phyloP scores from a whole-genome alignment of 805 yeast species.

The Barnettozyma botsteinii region DNA sequence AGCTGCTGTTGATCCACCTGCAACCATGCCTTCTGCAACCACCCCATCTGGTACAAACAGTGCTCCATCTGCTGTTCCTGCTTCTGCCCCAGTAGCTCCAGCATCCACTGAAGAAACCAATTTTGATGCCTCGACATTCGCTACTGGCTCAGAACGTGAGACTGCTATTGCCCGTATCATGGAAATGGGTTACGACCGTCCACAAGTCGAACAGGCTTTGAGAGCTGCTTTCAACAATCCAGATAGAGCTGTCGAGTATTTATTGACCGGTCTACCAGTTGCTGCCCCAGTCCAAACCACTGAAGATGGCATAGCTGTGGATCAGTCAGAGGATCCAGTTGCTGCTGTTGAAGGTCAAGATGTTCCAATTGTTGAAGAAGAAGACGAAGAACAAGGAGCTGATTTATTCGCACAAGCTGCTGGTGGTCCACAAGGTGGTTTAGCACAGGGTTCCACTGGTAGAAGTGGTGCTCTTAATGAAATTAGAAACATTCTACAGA shows the following conservation, averaged over 20 bases:
- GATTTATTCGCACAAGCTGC: slow-evolving; percentile 40
- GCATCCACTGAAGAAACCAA: slow-evolving; percentile 12
- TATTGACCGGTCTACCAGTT: slow-evolving; percentile 83
- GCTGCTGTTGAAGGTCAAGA: slow-evolving; percentile 25
- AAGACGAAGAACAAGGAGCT: slow-evolving; percentile 6
- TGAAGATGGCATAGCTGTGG: slow-evolving; percentile 9
- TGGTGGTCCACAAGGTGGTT: slow-evolving; percentile 18
- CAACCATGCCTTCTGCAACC: slow-evolving; percentile 13
- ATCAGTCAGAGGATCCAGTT: slow-evolving; percentile 22
- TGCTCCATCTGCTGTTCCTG: slow-evolving; percentile 18
- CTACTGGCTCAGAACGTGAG: slow-evolving; percentile 74
- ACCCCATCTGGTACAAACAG: slow-evolving; percentile 27
- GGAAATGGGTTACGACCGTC: slow-evolving; percentile 94
- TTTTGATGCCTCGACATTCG: slow-evolving; percentile 47
- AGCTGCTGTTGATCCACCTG: slow-evolving; percentile 22
- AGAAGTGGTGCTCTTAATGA: slow-evolving; percentile 33
- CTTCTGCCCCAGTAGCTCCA: slow-evolving; percentile 9
- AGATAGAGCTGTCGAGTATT: slow-evolving; percentile 94
- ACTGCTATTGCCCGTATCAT: slow-evolving; percentile 74
- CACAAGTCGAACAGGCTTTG: slow-evolving; percentile 83
- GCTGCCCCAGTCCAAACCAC: slow-evolving; percentile 23
- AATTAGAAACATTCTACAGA: slow-evolving; percentile 71
- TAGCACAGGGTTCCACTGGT: slow-evolving; percentile 13
- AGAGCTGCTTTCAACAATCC: slow-evolving; percentile 97
- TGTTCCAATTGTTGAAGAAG: slow-evolving; percentile 27